Evolutionary conservation across 805 yeast species (phyloP), one percentile per base, ranked within the genome.

Genomic region (Wickerhamiella siamensis): DNA sequence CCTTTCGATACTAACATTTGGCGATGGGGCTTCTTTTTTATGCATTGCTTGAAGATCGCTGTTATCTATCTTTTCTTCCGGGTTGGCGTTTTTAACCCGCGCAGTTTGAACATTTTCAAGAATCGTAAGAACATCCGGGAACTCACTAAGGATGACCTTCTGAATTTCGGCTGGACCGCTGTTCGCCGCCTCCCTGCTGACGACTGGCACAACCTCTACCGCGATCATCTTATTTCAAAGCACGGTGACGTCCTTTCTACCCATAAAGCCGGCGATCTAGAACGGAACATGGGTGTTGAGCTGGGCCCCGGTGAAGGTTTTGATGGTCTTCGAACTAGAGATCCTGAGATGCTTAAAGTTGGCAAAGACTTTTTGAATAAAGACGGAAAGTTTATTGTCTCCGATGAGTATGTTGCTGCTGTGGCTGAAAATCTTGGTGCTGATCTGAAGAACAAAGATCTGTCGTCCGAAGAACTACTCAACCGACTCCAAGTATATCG

Each of bases 131-230:
- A 35, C 39, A 49, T 44, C 41, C 45, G 43, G 38, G 55, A 51
- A 12, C 51, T 67, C 37, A 64, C 72, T 39, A 66, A 66, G 46
- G 83, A 78, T 15, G 66, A 71, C 44, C 69, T 87, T 51, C 50
- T 75, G 27, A 60, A 62, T 3, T 64, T 87, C 50, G 97, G 97
- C 38, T 91, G 97, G 97, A 84, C 95, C n/a, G 94, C 95, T 41
- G 71, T 91, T 19, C 79, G 77, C 60, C 77, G 77, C 51, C 79
- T 79, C 12, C 70, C 78, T 17, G 63, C 74, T 21, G 79, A 74
- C 32, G 84, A 75, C 48, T 88, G 79, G 69, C 73, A 72, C 53
- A 79, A 76, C 47, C 68, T 63, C 53, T 79, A 75, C 67, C 75
- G 88, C 53, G 74, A 77, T 39, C 63, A 62, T 51, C 70, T 71